Conservation (phyloP, 108 stramenopile genomes). For the Skeletonema potamos region DNA sequence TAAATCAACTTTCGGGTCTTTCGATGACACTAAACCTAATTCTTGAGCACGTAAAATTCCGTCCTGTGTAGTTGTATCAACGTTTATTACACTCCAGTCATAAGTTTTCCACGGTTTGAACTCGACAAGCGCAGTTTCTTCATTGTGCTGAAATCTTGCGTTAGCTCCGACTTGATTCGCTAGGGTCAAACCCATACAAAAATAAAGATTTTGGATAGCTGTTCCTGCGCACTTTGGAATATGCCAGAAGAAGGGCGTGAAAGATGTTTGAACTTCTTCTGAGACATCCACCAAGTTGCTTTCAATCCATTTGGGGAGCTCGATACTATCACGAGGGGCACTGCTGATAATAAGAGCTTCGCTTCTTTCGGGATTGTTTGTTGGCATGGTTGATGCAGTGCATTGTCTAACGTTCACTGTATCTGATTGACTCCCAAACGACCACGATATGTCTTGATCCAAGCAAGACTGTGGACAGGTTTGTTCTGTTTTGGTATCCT, state of each 20-base stretch:
- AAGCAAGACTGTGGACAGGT: constrained; percentile 25
- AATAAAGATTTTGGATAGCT: constrained; percentile 31
- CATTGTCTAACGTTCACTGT: constrained; percentile 29
- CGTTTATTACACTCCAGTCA: constrained; percentile 35
- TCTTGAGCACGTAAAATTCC: constrained; percentile 39
- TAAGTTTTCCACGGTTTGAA: constrained; percentile 13
- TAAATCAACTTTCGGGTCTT: constrained; percentile 15
- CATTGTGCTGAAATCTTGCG: constrained; percentile 8
- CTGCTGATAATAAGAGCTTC: neutral
- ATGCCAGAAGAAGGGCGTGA: constrained; percentile 40
- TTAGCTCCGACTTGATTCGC: constrained; percentile 45
- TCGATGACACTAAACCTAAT: constrained; percentile 24
- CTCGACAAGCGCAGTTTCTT: constrained; percentile 15
- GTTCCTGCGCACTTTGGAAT: constrained; percentile 33
- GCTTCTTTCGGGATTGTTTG: neutral
- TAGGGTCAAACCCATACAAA: constrained; percentile 36
- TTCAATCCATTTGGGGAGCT: constrained; percentile 11
- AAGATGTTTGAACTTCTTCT: constrained; percentile 5
- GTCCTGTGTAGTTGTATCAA: constrained; percentile 43
- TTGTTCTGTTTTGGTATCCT: neutral
- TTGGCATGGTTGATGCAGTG: neutral
- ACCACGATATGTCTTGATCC: constrained; percentile 2
- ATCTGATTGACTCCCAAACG: constrained; percentile 35
- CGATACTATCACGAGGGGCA: neutral
- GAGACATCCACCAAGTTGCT: constrained; percentile 17